Percentiles rank a stretch among this genome's conserved stretches.
Evolutionary conservation across 2,329 filamentous ascomycete genomes (phyloP).

Genomic region (Monilinia fructicola): DNA sequence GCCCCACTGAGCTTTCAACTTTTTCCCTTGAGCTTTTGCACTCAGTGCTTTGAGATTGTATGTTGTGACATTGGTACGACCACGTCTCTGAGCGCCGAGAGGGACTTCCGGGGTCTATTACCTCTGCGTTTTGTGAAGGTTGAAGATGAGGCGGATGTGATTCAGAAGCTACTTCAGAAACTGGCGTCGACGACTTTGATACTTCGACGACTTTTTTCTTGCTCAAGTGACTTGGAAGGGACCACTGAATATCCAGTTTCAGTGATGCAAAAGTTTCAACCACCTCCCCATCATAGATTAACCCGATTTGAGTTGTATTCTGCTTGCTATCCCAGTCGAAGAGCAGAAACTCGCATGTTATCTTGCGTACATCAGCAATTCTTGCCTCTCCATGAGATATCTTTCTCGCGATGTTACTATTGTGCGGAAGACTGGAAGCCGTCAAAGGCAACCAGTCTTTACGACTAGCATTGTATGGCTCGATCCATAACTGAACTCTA

Average conservation of each 20-base stretch:
- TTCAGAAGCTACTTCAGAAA: background rate
- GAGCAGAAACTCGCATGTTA: constrained; percentile 11
- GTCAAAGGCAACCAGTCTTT: constrained; percentile 34
- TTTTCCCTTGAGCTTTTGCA: constrained; percentile 56
- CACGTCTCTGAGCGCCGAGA: constrained; percentile 33
- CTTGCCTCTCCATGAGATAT: constrained; percentile 7
- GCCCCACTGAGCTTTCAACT: constrained; percentile 47
- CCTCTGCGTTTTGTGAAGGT: constrained; percentile 25
- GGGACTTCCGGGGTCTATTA: constrained; percentile 25
- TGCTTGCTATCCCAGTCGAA: constrained; percentile 17
- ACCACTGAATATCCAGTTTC: constrained; percentile 31
- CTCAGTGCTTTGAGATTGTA: constrained; percentile 62
- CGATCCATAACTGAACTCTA: constrained; percentile 11
- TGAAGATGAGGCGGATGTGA: background rate
- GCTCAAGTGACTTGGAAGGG: constrained; percentile 29
- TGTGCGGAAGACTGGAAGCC: constrained; percentile 16
- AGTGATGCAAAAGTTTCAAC: constrained; percentile 24
- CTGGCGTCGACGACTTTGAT: background rate
- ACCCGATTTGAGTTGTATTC: background rate
- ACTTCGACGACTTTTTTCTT: background rate
- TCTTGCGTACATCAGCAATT: constrained; percentile 9
- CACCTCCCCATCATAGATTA: constrained; percentile 22
- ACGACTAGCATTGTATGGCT: constrained; percentile 18
- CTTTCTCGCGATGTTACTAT: constrained; percentile 15
- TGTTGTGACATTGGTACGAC: constrained; percentile 37